phyloP scores from a whole-genome alignment of 2,329 filamentous ascomycete genomes.

The Microcyclosporella mali region DNA sequence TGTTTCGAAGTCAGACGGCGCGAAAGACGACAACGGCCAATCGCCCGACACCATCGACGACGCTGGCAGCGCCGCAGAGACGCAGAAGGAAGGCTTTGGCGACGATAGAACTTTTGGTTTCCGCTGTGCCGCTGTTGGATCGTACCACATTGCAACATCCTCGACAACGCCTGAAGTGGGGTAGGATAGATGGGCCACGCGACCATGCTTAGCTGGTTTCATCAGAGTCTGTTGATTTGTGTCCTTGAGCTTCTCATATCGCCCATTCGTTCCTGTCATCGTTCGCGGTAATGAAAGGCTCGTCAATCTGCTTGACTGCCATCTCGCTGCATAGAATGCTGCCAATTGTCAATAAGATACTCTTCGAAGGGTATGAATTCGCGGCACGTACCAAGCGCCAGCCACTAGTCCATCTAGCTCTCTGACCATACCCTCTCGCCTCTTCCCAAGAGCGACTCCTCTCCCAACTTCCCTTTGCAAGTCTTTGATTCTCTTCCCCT shows the following conservation, averaged over 20 bases:
- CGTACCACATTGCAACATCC: no score
- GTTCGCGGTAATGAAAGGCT: constrained; percentile 72
- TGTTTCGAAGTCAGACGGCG: no score
- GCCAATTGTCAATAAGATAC: constrained; percentile 32
- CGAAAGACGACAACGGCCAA: no score
- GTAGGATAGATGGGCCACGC: no score
- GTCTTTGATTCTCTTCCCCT: constrained; percentile 74
- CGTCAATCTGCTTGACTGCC: constrained; percentile 88
- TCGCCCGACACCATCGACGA: no score
- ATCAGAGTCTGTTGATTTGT: no score
- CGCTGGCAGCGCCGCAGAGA: no score
- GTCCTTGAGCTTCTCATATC: constrained; percentile 7
- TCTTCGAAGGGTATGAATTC: constrained; percentile 28
- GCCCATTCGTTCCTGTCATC: constrained; percentile 81
- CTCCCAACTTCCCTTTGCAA: constrained; percentile 77
- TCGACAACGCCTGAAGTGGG: no score
- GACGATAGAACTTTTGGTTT: no score
- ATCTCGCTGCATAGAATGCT: constrained; percentile 88
- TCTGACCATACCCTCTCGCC: constrained; percentile 73
- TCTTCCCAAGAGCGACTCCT: constrained; percentile 60
- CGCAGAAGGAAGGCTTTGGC: no score
- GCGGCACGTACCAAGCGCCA: constrained; percentile 52
- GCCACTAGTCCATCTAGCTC: constrained; percentile 92
- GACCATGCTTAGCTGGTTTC: no score
- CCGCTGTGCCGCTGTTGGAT: no score